Conservation (phyloP, 768 basidiomycete species). For the Amanita exitialis region DNA sequence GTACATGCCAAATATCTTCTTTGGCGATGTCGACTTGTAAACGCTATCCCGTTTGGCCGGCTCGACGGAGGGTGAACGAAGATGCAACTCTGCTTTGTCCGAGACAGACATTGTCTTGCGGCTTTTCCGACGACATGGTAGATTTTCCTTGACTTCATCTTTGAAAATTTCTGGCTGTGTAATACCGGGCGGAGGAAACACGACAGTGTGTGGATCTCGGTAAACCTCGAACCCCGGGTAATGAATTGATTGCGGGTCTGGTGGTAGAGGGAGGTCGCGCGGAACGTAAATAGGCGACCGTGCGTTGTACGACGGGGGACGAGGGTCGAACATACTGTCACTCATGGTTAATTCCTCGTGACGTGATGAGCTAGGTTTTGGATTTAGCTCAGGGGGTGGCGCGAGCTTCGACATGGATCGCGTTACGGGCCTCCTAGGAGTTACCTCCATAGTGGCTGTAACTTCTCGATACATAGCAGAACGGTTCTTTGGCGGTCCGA, state of each 20-base stretch:
- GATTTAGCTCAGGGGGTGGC: conserved; percentile 19
- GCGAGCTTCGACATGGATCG: conserved; percentile 15
- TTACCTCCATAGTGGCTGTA: conserved; percentile 9
- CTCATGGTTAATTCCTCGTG: neutral
- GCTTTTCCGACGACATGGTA: conserved; percentile 34
- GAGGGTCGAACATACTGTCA: conserved; percentile 1
- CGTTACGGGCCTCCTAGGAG: conserved; percentile 13
- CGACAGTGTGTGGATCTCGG: conserved; percentile 32
- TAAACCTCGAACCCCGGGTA: conserved; percentile 60
- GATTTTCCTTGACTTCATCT: conserved; percentile 49
- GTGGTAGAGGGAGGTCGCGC: conserved; percentile 29
- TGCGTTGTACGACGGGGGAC: conserved; percentile 6
- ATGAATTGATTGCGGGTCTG: conserved; percentile 47
- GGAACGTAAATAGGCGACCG: conserved; percentile 17
- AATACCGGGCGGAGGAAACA: conserved; percentile 7
- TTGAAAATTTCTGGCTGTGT: conserved; percentile 15
- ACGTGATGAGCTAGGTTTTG: conserved; percentile 1
- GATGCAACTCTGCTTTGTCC: neutral
- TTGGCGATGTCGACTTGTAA: conserved; percentile 18
- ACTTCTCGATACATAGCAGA: conserved; percentile 8
- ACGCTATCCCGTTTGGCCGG: conserved; percentile 9
- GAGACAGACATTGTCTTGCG: conserved; percentile 23
- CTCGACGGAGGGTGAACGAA: neutral
- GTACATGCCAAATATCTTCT: conserved; percentile 8
- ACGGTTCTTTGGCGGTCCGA: conserved; percentile 28